Evolutionary conservation across 371 early-diverging fungal genomes (phyloP).

Genomic region (Apophysomyces trapeziformis): DNA sequence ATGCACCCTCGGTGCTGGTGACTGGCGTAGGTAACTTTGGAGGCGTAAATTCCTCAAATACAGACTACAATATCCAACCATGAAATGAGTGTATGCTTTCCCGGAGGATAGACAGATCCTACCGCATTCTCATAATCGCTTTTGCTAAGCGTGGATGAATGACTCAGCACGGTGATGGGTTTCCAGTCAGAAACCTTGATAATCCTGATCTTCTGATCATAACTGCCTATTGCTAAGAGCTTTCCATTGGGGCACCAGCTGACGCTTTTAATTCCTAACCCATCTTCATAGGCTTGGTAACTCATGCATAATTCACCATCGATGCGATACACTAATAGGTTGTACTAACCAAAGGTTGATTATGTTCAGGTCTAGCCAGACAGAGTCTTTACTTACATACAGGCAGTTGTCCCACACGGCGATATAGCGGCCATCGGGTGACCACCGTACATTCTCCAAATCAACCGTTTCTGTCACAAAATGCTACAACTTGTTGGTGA

Average conservation of each 20-base stretch:
- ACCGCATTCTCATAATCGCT: neutral
- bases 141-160: slow-evolving; percentile 28
- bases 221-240: slow-evolving; percentile 79
- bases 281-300: slow-evolving; percentile 62
- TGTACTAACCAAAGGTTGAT: slow-evolving; percentile 52
- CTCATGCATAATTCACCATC: slow-evolving; percentile 64
- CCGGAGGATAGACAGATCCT: neutral
- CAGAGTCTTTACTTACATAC: slow-evolving; percentile 36
- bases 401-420: slow-evolving; percentile 72
- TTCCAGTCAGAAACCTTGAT: slow-evolving; percentile 57
- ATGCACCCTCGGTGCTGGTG: slow-evolving; percentile 11
- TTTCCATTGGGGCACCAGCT: slow-evolving; percentile 79
- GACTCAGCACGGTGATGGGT: slow-evolving; percentile 48
- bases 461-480: slow-evolving; percentile 74
- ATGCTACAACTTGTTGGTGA: slow-evolving; percentile 38
- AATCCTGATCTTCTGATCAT: slow-evolving; percentile 65
- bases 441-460: slow-evolving; percentile 75
- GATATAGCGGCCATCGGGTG: slow-evolving; percentile 81
- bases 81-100: slow-evolving; percentile 6
- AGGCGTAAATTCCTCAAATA: slow-evolving; percentile 22
- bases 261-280: slow-evolving; percentile 73
- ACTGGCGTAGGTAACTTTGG: slow-evolving; percentile 1
- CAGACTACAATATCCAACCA: slow-evolving; percentile 27
- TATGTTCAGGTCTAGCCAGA: neutral
- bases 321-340: slow-evolving; percentile 65